Conservation (phyloP, 2,329 filamentous ascomycete genomes). For the Claviceps cyperi region DNA sequence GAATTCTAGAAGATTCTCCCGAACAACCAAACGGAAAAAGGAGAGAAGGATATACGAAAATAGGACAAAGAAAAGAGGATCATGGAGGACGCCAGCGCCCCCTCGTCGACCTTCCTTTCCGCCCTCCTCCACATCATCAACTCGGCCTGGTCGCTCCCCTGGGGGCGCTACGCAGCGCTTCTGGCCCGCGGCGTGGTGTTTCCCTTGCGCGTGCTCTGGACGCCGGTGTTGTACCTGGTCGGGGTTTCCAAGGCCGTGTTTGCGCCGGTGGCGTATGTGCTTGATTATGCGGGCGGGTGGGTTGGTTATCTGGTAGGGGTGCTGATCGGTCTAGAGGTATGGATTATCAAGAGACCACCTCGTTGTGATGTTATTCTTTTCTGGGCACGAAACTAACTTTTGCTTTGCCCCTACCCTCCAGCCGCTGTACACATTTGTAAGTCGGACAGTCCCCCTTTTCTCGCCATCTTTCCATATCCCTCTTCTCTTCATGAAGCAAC, state of each 20-base stretch:
- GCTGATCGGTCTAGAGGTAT: constrained; percentile 5
- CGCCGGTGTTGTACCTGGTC: constrained; percentile 1
- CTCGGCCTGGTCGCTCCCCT: constrained; percentile 15
- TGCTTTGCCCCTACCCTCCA: constrained; percentile 6
- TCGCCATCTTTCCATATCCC: not conserved
- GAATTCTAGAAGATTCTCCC: not conserved
- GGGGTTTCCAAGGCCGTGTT: not conserved
- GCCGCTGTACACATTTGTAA: constrained; percentile 30
- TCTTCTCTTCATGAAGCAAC: not conserved
- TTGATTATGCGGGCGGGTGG: constrained; percentile 3
- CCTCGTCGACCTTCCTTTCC: constrained; percentile 12
- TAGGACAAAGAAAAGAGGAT: not conserved
- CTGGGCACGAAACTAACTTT: not conserved
- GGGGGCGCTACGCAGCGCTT: constrained; percentile 12
- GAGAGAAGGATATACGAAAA: not conserved
- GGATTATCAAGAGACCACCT: too few species aligned
- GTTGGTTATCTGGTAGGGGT: not conserved
- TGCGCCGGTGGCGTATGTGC: constrained; percentile 3
- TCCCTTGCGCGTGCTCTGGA: constrained; percentile 3
- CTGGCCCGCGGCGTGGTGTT: constrained; percentile 9
- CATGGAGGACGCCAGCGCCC: constrained; percentile 7
- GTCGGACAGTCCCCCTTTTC: constrained; percentile 5
- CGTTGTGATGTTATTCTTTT: not conserved
- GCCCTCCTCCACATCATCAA: constrained; percentile 13
- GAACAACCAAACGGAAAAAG: not conserved